Base-by-base conservation (phyloP, 345 rosid genomes). In the Atalantia buxifolia region DNA sequence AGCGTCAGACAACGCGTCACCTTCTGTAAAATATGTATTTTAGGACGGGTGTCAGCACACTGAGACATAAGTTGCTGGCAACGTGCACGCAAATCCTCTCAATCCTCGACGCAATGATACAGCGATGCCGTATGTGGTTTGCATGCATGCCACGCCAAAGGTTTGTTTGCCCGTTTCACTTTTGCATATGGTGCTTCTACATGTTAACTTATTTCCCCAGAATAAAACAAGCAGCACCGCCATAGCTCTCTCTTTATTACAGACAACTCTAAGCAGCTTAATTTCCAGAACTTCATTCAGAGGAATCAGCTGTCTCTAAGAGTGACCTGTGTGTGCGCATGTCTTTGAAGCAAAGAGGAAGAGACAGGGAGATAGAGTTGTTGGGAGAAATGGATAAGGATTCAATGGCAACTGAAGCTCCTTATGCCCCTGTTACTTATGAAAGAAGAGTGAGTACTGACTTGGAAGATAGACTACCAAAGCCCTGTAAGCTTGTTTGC, bases 391-490 rank as follows among this genome's bases (percentile, higher is more conserved):
- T 78, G 64, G 83, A 82, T 59, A 80, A 80, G 28, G 90, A 88
- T 66, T 83, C 95, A 33, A 60, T 90, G 86, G 87, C 89, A 12
- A 89, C 89, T 8, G 88, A 86, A 77, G 97, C 99, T 56, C 91
- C 91, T 4, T 83, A 62, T 48, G 97, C 95, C 0, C 93, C 99
- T n/a, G 87, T 86, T 56, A 94, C 99, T 50, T 86, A 33, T 60
- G 90, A 85, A 40, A 88, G 97, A 68, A 85, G 78, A 55, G 92
- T 91, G 61, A 82, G 91, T 1, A 66, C 56, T 78, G 93, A 92
- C 83, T 82, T 95, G 81, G 98, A 92, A 33, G 85, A 85, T 50
- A 84, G 83, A 30, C 78, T 93, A 12, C 92, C 93, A 5, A 93
- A 95, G 75, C 94, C 98, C 50, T 93, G 97, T 90, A 85, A 76